phyloP scores from a whole-genome alignment of 169 alveolate species.

The Plasmodium vivax region DNA sequence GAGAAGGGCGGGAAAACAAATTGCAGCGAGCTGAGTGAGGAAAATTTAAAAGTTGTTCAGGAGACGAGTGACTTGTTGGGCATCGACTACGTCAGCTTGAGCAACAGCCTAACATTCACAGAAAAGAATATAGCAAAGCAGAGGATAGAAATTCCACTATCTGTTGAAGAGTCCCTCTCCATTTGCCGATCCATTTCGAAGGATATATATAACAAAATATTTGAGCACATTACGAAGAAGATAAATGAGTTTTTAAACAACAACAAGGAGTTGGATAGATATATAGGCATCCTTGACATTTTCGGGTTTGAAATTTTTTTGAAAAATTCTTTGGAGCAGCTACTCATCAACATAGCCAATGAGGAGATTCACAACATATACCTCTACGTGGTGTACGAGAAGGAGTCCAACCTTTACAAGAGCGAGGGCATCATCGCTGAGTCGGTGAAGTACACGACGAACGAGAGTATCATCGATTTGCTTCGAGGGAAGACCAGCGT shows the following conservation, averaged over 20 bases:
- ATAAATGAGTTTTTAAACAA: conserved; percentile 83
- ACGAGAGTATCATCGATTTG: conserved; percentile 52
- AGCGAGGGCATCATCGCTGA: conserved; percentile 54
- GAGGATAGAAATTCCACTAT: conserved; percentile 80
- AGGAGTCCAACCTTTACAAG: conserved; percentile 55
- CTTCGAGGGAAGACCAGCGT: conserved; percentile 62
- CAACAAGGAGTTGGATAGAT: conserved; percentile 78
- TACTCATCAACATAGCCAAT: conserved; percentile 98
- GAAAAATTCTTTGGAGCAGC: conserved; percentile 97
- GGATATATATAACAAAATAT: conserved; percentile 85
- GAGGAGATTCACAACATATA: conserved; percentile 86
- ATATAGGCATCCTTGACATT: conserved; percentile 98
- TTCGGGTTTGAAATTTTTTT: conserved; percentile 98
- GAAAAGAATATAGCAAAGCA: conserved; percentile 82
- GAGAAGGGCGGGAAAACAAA: conserved; percentile 80
- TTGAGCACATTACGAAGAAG: conserved; percentile 83
- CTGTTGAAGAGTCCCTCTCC: conserved; percentile 78
- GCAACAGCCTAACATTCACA: conserved; percentile 74
- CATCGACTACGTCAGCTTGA: conserved; percentile 55
- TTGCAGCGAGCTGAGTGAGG: conserved; percentile 71
- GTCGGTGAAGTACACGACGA: conserved; percentile 67
- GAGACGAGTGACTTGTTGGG: conserved; percentile 77
- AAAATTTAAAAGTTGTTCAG: conserved; percentile 71
- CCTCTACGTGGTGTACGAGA: conserved; percentile 59
- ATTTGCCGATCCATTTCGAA: conserved; percentile 84